A percentile compares a stretch with the other conserved stretches of the same genome.
Conservation (phyloP, 768 basidiomycete species). For the Tephrocybe sp. region DNA sequence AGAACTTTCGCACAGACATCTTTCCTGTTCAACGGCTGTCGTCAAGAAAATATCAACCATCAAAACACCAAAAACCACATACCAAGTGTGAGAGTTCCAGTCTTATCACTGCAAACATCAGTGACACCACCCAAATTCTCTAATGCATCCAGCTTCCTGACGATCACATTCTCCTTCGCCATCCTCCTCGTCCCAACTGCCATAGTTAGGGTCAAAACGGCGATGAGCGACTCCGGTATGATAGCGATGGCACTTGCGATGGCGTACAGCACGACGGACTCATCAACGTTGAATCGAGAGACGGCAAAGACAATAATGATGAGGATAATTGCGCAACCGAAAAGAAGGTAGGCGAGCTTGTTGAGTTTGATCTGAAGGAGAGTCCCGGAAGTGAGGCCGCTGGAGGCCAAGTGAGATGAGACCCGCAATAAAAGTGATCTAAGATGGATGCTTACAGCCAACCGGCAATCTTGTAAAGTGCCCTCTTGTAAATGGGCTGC, state of each 20-base stretch:
- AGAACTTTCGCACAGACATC: slow-evolving; percentile 41
- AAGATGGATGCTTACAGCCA: slow-evolving; percentile 27
- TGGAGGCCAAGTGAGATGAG: slow-evolving; percentile 14
- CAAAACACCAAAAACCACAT: neutral
- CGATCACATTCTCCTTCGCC: slow-evolving; percentile 58
- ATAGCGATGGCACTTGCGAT: slow-evolving; percentile 40
- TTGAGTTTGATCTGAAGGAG: slow-evolving; percentile 38
- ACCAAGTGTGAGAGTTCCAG: slow-evolving; percentile 55
- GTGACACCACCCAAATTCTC: slow-evolving; percentile 61
- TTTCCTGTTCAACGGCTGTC: slow-evolving; percentile 24
- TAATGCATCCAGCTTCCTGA: slow-evolving; percentile 62
- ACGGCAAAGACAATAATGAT: slow-evolving; percentile 39
- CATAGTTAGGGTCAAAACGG: slow-evolving; percentile 57
- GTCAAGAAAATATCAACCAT: neutral
- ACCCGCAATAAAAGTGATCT: neutral
- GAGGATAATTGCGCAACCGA: slow-evolving; percentile 34
- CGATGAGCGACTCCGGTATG: slow-evolving; percentile 43
- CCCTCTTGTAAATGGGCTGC: slow-evolving; percentile 24
- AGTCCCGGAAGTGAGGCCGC: slow-evolving; percentile 34
- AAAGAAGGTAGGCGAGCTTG: slow-evolving; percentile 35
- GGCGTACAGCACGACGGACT: slow-evolving; percentile 35
- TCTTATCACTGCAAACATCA: slow-evolving; percentile 63
- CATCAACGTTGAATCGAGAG: slow-evolving; percentile 29
- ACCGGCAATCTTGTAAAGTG: slow-evolving; percentile 19
- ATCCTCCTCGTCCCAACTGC: slow-evolving; percentile 57